phyloP scores from a whole-genome alignment of 2,329 filamentous ascomycete genomes.

The Fusarium illudens region DNA sequence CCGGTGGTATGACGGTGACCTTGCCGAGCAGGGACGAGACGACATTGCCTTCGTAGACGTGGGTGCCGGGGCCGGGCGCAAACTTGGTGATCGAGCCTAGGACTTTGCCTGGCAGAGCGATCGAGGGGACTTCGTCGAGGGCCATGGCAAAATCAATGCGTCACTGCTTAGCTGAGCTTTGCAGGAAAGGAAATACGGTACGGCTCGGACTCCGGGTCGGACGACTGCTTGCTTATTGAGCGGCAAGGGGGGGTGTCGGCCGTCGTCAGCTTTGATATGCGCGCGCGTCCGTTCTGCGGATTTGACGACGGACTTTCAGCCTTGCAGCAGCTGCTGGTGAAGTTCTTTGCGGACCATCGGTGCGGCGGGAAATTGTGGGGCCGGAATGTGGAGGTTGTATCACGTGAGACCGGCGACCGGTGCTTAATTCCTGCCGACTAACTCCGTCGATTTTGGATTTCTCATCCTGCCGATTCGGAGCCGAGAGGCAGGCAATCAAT shows the following conservation, averaged over 20 bases:
- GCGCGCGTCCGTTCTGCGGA: not conserved
- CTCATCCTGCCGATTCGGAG: slow-evolving; percentile 31
- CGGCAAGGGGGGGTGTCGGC: not conserved
- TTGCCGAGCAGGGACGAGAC: slow-evolving; percentile 84
- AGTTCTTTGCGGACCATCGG: slow-evolving; percentile 29
- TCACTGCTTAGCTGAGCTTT: slow-evolving; percentile 22
- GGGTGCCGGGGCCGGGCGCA: slow-evolving; percentile 81
- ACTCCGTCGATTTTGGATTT: slow-evolving; percentile 32
- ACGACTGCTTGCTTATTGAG: slow-evolving; percentile 13
- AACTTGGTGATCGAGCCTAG: slow-evolving; percentile 75
- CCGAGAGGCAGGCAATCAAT: slow-evolving; percentile 23
- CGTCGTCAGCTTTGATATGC: slow-evolving; percentile 12
- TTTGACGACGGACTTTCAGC: slow-evolving; percentile 26
- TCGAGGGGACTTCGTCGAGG: slow-evolving; percentile 52
- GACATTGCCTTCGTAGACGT: slow-evolving; percentile 78
- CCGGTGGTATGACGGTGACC: slow-evolving; percentile 63
- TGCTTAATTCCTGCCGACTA: slow-evolving; percentile 42
- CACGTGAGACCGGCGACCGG: slow-evolving; percentile 29
- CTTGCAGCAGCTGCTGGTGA: slow-evolving; percentile 22
- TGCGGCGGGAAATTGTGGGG: slow-evolving; percentile 20
- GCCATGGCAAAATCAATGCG: slow-evolving; percentile 34
- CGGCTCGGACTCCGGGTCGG: slow-evolving; percentile 9
- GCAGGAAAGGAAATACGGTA: not conserved
- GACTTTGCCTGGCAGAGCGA: slow-evolving; percentile 83
- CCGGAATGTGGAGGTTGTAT: slow-evolving; percentile 10